Evolutionary conservation across 2,329 filamentous ascomycete species (phyloP), one percentile per base, ranked within the genome.

Genomic region (Raffaelea deltoideospora): DNA sequence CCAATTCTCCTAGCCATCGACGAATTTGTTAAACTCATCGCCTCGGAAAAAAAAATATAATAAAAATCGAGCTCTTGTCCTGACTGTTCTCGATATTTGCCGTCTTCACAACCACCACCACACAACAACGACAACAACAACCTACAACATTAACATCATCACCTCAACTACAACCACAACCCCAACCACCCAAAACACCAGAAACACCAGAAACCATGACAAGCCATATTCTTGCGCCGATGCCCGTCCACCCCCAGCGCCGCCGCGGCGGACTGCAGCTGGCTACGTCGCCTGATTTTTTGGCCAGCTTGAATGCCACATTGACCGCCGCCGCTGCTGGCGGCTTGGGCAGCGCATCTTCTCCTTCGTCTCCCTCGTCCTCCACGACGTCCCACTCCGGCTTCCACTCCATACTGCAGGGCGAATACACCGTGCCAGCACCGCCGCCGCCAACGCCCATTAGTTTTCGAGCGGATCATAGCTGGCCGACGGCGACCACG

Each of bases 361-460:
- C n/a, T n/a, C n/a, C n/a, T n/a, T n/a, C n/a, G n/a, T n/a, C n/a
- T n/a, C n/a, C n/a, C n/a, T n/a, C n/a, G n/a, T n/a, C n/a, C n/a
- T n/a, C n/a, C n/a, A n/a, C n/a, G n/a, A n/a, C n/a, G n/a, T n/a
- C n/a, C n/a, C n/a, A 60, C 41, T 61, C 63, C 3, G 66, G 68
- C 1, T 57, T 63, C 42, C 67, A 63, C 45, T 57, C 59, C 44
- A 69, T 72, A 47, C 61, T 60, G 43, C 67, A 73, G 47, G 58
- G 69, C 40, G 72, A 77, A 53, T 78, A 76, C 57, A 62, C 64
- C 23, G 72, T 76, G 17, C 74, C 74, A n/a, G 72, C 73, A 13
- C 69, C 74, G 29, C 74, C 74, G 11, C 74, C 74, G 17, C 72
- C 74, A 11, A 75, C 69, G 46, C 74, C 74, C 8, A 69, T 78